Evolutionary conservation across 805 yeast genomes (phyloP).

Genomic region (Saccharomycopsis malanga): DNA sequence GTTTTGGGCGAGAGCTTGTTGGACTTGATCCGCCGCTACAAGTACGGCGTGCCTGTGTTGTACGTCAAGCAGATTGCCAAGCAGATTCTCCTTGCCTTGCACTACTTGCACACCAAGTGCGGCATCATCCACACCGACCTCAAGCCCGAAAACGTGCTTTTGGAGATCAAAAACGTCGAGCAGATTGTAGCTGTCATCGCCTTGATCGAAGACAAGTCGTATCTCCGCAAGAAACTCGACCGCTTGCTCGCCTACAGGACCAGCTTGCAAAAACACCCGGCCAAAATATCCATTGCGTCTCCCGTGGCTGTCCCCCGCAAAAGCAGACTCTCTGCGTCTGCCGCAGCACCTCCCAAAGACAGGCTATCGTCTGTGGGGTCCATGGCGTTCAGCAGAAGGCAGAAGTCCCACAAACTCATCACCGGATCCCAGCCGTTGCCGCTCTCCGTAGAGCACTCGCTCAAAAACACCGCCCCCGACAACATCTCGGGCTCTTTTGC

Average conservation of each 20-base stretch:
- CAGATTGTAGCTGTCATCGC: slow-evolving; percentile 34
- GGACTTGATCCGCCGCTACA: slow-evolving; percentile 43
- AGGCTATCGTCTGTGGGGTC: background rate
- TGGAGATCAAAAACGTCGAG: slow-evolving; percentile 49
- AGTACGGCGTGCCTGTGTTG: slow-evolving; percentile 43
- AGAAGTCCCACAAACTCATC: slow-evolving; percentile 35
- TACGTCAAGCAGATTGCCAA: slow-evolving; percentile 50
- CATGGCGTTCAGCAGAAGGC: background rate
- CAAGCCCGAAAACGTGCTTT: slow-evolving; percentile 64
- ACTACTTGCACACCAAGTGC: slow-evolving; percentile 52
- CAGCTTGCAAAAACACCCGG: background rate
- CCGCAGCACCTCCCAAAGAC: no score
- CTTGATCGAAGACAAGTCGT: slow-evolving; percentile 29
- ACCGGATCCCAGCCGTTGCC: slow-evolving; percentile 93
- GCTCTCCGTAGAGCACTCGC: slow-evolving; percentile 54
- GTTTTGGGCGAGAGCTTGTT: slow-evolving; percentile 55
- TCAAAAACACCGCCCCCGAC: background rate
- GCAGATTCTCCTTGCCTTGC: slow-evolving; percentile 49
- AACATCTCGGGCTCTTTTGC: slow-evolving; percentile 17
- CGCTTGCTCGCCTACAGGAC: slow-evolving; percentile 22
- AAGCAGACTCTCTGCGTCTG: background rate
- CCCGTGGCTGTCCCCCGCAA: slow-evolving; percentile 4
- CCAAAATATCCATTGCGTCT: background rate
- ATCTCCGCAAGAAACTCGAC: slow-evolving; percentile 21
- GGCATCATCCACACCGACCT: slow-evolving; percentile 69